phyloP scores from a whole-genome alignment of 805 yeast species.

The Brettanomyces bruxellensis region DNA sequence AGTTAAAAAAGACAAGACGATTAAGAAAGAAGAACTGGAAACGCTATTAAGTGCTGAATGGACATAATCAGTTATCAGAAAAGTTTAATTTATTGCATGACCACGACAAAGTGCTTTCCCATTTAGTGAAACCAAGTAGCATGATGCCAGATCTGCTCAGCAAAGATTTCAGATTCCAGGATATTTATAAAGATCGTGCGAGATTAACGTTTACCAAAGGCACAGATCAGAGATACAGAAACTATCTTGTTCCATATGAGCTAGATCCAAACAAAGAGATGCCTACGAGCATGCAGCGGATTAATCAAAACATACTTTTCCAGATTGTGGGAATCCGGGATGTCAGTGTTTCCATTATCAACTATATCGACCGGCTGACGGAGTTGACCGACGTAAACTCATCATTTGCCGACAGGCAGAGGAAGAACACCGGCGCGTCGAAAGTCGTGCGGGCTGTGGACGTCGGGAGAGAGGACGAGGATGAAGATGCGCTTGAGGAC shows the following conservation, averaged over 20 bases:
- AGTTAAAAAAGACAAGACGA: too few relatives aligned
- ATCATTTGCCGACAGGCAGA: slow-evolving; percentile 51
- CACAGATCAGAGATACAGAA: neutral
- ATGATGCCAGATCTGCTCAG: neutral
- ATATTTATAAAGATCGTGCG: neutral
- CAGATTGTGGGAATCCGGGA: slow-evolving; percentile 50
- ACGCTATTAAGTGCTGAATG: too few relatives aligned
- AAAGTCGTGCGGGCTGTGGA: slow-evolving; percentile 40
- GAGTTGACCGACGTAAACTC: slow-evolving; percentile 45
- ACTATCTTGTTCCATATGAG: neutral
- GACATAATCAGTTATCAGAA: too few relatives aligned
- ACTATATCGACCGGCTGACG: slow-evolving; percentile 48
- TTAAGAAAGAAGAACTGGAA: too few relatives aligned
- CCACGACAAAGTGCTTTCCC: too few relatives aligned
- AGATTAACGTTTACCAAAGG: neutral
- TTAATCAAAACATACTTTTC: slow-evolving; percentile 29
- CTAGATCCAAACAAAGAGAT: neutral
- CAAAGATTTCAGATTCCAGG: neutral
- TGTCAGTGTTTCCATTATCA: slow-evolving; percentile 38
- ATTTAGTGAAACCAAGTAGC: too few relatives aligned
- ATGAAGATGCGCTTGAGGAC: neutral
- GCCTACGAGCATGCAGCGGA: neutral
- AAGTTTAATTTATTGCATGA: too few relatives aligned
- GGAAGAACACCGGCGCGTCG: slow-evolving; percentile 6
- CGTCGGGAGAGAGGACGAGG: slow-evolving; percentile 29